A percentile compares a stretch with the other conserved stretches of the same genome.
Evolutionary conservation across 169 alveolate species (phyloP).

Genomic region (Miamiensis avidus): DNA sequence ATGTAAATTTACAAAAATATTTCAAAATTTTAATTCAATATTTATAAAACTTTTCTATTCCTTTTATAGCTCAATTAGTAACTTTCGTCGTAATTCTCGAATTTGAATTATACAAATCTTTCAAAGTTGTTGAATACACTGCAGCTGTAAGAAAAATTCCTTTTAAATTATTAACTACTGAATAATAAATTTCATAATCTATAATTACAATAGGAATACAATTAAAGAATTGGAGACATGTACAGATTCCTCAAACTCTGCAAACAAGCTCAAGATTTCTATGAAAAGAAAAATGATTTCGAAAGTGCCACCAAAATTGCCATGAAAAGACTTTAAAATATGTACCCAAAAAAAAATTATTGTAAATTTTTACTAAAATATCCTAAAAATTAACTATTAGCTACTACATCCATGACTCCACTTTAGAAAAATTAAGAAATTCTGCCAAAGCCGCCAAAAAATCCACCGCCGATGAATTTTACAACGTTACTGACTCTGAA

Average conservation of each 20-base stretch:
- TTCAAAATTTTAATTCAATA: no score
- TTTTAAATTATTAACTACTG: no score
- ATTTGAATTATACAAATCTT: not conserved
- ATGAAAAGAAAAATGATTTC: not conserved
- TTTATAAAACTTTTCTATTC: no score
- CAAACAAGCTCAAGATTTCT: not conserved
- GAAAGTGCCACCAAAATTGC: not conserved
- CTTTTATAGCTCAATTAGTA: not conserved
- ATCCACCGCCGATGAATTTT: not conserved
- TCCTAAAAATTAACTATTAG: not conserved
- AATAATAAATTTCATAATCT: not conserved
- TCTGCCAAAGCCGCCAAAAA: not conserved
- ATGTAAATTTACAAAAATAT: no score
- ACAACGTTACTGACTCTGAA: not conserved
- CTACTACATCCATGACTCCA: not conserved
- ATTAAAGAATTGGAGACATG: not conserved
- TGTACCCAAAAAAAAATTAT: not conserved
- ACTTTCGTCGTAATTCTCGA: not conserved
- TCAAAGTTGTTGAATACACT: not conserved
- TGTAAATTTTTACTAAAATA: no score
- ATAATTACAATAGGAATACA: not conserved
- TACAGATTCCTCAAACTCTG: not conserved
- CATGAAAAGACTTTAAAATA: not conserved
- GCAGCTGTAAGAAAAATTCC: not conserved
- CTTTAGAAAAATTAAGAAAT: not conserved